These are phyloP conservation scores for Suhomyces prunicola DNA, from an alignment of 805 yeast species.

Conservation along the genomic window DNA sequence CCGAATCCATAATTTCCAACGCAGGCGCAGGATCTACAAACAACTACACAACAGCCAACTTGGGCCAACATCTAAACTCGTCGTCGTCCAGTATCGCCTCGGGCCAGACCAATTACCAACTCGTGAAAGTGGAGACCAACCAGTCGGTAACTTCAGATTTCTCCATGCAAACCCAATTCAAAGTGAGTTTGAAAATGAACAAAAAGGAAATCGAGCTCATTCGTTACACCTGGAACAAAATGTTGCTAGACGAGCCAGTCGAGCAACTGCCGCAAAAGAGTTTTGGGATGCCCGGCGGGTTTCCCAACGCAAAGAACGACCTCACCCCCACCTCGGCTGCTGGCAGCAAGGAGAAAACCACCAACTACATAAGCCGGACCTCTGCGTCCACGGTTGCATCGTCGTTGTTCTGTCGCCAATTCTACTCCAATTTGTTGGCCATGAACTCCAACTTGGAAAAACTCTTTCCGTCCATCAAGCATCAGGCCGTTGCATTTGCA, in stretches of 20 bases:
- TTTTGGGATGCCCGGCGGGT: constrained; percentile 35
- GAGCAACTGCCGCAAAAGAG: constrained; percentile 12
- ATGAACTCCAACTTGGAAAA: constrained; percentile 60
- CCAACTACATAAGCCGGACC: constrained; percentile 11
- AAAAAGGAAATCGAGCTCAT: constrained; percentile 43
- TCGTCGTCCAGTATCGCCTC: constrained; percentile 6
- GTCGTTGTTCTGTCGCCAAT: constrained; percentile 70
- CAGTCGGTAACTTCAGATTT: constrained; percentile 12
- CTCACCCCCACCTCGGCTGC: background rate
- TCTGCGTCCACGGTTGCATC: constrained; percentile 25
- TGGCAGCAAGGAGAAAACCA: constrained; percentile 9
- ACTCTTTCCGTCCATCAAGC: constrained; percentile 69
- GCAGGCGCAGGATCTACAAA: background rate
- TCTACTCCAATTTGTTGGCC: constrained; percentile 64
- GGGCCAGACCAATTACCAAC: constrained; percentile 12
- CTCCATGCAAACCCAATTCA: constrained; percentile 13
- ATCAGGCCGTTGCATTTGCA: constrained; percentile 78
- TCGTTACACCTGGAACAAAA: constrained; percentile 44
- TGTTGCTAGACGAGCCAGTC: constrained; percentile 35
- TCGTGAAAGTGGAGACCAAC: constrained; percentile 16
- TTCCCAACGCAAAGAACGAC: constrained; percentile 17
- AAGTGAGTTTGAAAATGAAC: constrained; percentile 18
- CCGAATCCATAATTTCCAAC: background rate
- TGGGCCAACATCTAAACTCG: background rate
- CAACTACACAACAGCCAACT: background rate